Base-by-base conservation (phyloP, 768 basidiomycete genomes). In the Lenzites betulinus region DNA sequence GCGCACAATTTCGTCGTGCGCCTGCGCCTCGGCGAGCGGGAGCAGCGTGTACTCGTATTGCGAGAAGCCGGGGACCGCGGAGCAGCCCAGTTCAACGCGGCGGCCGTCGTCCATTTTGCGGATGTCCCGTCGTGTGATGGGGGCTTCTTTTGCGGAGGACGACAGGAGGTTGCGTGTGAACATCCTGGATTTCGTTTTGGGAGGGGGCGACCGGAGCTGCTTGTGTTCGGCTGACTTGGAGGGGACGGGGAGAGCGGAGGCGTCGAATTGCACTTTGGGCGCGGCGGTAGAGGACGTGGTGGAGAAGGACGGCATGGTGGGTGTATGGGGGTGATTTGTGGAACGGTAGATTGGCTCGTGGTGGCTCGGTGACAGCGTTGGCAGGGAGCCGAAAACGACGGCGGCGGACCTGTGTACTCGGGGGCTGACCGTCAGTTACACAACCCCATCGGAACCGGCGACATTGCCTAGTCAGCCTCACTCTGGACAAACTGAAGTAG, bases 21-120 rank as follows among this genome's bases (percentile, higher is more conserved):
- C 16, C 33, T 47, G 54, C 13, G 60, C 60, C 38, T 43, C 54
- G 16, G 12, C 60, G 43, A 62, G 54, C 11, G 43, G 9, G 30
- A 62, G 54, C n/a, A 62, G 33, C 30, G 54, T 62, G 60, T 52
- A 62, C 7, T 46, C 54, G 50, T n/a, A 12, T 9, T 49, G 49
- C 30, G 15, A 48, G 50, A 57, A 51, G 28, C 33, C 50, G 18
- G 55, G 54, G 18, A 39, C 22, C 18, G 30, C 3, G 12, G 43
- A 9, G 16, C 43, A 44, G 20, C 20, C 43, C n/a, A n/a, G 8
- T n/a, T 44, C 22, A n/a, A 44, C 43, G 43, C 43, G 43, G 43
- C 20, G 43, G 20, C n/a, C 54, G 43, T 46, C 50, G 51, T 39
- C 47, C 38, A 55, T n/a, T 26, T 26, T 33, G 39, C 54, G 54